These are phyloP conservation scores for Saccharomyces hybrid DNA, from an alignment of 1,139 yeast species.

Conservation along the genomic window DNA sequence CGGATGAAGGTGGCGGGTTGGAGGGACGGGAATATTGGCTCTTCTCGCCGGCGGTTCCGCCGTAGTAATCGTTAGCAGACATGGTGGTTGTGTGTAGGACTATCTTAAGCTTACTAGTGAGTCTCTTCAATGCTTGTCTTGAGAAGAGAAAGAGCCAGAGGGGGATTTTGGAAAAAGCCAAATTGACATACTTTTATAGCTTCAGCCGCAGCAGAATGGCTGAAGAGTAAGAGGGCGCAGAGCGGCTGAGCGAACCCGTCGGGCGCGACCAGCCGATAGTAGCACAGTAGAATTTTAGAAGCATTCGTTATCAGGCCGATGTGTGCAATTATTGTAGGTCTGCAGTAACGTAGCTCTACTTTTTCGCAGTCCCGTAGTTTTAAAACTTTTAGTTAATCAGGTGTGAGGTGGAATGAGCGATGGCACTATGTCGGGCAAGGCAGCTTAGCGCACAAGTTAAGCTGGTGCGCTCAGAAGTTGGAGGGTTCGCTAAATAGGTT, in stretches of 20 bases:
- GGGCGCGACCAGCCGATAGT: neutral
- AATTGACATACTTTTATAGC: neutral
- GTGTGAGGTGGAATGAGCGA: neutral
- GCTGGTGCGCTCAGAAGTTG: neutral
- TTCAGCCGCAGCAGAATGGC: neutral
- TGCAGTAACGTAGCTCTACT: neutral
- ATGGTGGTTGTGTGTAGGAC: conserved; percentile 6
- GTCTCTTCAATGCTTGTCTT: neutral
- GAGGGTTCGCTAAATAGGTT: too few relatives aligned
- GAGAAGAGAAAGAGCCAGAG: neutral
- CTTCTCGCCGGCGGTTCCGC: conserved; percentile 15
- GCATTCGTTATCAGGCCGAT: neutral
- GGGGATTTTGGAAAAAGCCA: neutral
- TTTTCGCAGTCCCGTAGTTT: neutral
- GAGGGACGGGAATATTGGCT: conserved; percentile 16
- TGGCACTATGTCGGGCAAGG: neutral
- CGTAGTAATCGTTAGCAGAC: conserved; percentile 30
- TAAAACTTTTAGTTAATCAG: neutral
- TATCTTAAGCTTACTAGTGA: neutral
- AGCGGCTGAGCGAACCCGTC: conserved; percentile 1
- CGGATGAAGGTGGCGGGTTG: neutral
- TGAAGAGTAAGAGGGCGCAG: neutral
- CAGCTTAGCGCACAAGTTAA: too few relatives aligned
- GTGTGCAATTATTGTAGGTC: neutral
- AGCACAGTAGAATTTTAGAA: neutral